A percentile compares a stretch with the other conserved stretches of the same genome.
Evolutionary conservation across 2,329 filamentous ascomycete genomes (phyloP).

Genomic region (Ophiosphaerella herpotricha): DNA sequence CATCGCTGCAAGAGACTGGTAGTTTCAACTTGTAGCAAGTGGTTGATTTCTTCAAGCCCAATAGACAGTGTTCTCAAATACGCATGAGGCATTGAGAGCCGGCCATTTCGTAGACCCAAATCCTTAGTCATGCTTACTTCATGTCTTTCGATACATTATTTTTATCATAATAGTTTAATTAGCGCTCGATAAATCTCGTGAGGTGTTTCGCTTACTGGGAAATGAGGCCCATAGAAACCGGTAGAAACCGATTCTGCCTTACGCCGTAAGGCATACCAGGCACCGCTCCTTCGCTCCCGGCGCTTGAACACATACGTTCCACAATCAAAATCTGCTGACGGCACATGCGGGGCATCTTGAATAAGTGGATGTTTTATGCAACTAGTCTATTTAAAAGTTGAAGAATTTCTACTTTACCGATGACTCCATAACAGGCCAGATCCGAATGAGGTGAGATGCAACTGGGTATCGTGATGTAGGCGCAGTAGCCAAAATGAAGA

Average conservation of each 20-base stretch:
- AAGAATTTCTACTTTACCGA: too few species aligned
- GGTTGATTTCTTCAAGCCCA: too few species aligned
- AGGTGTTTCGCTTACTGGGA: background rate
- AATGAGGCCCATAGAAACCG: background rate
- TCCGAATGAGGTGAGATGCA: background rate
- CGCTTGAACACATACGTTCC: too few species aligned
- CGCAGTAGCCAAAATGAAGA: background rate
- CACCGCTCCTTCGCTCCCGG: background rate
- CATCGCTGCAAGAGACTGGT: too few species aligned
- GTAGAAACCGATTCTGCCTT: conserved; percentile 4
- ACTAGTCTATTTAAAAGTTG: too few species aligned
- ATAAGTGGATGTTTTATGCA: too few species aligned
- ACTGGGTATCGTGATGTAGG: conserved; percentile 1
- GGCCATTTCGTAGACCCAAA: background rate
- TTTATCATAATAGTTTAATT: too few species aligned
- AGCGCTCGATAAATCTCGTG: background rate
- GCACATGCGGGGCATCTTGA: too few species aligned
- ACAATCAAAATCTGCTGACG: too few species aligned
- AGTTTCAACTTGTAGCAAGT: too few species aligned
- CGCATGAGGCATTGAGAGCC: background rate
- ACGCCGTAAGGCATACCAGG: conserved; percentile 1
- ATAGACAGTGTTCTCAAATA: background rate
- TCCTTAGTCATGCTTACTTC: background rate
- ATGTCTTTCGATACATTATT: background rate
- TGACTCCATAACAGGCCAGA: background rate